Conservation (phyloP, 441 rosid genomes). For the Gossypium davidsonii region DNA sequence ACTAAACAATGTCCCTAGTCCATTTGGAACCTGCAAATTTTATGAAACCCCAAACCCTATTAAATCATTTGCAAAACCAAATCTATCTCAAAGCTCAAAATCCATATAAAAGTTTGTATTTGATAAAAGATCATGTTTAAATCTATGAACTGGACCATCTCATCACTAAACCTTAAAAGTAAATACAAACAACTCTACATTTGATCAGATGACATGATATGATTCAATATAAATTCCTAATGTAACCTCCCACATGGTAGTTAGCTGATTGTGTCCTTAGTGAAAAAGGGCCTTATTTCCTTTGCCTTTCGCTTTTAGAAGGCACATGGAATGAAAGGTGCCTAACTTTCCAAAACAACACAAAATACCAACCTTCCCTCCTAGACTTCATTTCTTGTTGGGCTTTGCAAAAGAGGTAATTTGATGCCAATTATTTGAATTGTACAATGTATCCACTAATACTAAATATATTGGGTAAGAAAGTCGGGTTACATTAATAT, state of each 20-base stretch:
- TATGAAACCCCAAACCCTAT: background rate
- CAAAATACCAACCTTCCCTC: background rate
- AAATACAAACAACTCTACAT: too few species aligned
- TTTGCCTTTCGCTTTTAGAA: background rate
- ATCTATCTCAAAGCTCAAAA: background rate
- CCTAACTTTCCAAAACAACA: slow-evolving; percentile 1
- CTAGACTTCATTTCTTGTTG: background rate
- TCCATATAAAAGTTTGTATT: background rate
- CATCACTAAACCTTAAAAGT: too few species aligned
- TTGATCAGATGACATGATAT: too few species aligned
- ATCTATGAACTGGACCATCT: too few species aligned
- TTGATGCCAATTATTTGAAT: background rate
- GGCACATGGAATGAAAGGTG: background rate
- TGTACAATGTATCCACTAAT: background rate
- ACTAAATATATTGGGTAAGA: background rate
- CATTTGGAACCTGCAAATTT: slow-evolving; percentile 44
- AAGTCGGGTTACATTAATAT: background rate
- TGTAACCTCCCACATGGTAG: background rate
- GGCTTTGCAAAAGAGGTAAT: background rate
- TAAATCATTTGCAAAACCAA: background rate
- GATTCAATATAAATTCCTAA: too few species aligned
- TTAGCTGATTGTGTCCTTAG: background rate
- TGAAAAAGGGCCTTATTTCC: background rate
- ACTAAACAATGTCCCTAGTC: slow-evolving; percentile 42
- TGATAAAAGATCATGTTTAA: background rate